Conservation (phyloP, 1,284 basidiomycete species). For the Wolfiporia cocos region DNA sequence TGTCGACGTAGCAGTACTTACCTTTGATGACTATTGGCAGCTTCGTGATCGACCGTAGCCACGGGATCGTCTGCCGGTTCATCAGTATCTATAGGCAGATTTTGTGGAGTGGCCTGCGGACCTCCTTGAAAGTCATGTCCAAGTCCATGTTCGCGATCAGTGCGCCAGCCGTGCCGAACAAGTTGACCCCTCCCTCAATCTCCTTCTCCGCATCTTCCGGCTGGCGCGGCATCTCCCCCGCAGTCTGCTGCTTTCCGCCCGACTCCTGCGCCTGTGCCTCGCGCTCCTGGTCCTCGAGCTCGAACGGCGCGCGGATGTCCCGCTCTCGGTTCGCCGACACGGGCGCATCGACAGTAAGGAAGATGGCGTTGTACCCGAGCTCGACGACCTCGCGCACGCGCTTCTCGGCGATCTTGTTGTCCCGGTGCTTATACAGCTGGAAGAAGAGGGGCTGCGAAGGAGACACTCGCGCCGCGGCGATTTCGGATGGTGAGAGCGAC, state of each 20-base stretch:
- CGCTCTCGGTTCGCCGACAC: conserved; percentile 83
- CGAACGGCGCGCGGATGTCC: conserved; percentile 64
- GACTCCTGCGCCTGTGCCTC: conserved; percentile 27
- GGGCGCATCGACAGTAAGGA: conserved; percentile 88
- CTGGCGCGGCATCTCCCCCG: conserved; percentile 20
- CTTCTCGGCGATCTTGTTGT: conserved; percentile 63
- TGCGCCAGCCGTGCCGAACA: conserved; percentile 61
- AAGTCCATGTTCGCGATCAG: conserved; percentile 57
- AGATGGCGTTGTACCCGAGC: conserved; percentile 80
- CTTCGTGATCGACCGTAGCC: conserved; percentile 70
- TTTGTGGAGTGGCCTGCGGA: conserved; percentile 17
- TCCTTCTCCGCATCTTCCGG: conserved; percentile 30
- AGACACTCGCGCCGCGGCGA: conserved; percentile 51
- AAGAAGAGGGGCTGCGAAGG: conserved; percentile 75
- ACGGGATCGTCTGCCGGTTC: conserved; percentile 61
- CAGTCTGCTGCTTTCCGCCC: conserved; percentile 17
- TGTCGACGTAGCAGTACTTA: too few relatives aligned
- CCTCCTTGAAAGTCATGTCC: conserved; percentile 72
- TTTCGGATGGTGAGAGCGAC: conserved; percentile 70
- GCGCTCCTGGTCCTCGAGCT: conserved; percentile 53
- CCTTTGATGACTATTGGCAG: conserved; percentile 85
- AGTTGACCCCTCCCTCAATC: conserved; percentile 31
- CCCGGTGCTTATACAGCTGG: conserved; percentile 81
- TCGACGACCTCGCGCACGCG: conserved; percentile 68
- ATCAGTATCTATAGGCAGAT: too few relatives aligned